Base-by-base conservation (phyloP, 495 filamentous ascomycete genomes). In the Aspergillus sparsus region DNA sequence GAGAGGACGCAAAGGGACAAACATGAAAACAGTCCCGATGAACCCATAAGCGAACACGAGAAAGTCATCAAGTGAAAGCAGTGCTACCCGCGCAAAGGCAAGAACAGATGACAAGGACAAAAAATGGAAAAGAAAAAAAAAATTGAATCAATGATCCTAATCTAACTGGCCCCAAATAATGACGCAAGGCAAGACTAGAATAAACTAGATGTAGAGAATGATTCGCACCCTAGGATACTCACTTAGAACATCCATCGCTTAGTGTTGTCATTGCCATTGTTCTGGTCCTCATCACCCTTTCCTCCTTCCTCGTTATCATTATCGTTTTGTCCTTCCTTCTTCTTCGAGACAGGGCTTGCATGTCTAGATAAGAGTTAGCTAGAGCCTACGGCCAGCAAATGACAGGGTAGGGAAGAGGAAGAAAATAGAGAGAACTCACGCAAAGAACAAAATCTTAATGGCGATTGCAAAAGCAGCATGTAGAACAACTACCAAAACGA, bases 401-500 rank as follows among this genome's bases (percentile, higher is more conserved):
- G 39, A 3, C 44, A 42, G 31, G 21, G 18, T 36, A 49, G 16
- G 0, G 33, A 15, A 36, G 31, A n/a, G 39, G 32, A 51, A 62
- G 9, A 44, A 11, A 41, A 33, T 33, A 39, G 21, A 44, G 55
- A 32, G 42, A 73, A 63, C 62, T 74, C 71, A 88, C 74, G 93
- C 93, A 77, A 98, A 98, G 83, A 98, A 98, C 12, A 96, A 76
- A 58, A 97, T 84, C 81, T 97, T 97, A 74, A 98, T 98, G 5
- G 93, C 88, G 67, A 98, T 82, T 7, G 93, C 86, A 64, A 98
- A 76, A 12, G 87, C 95, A 16, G 91, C 88, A 77, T 98, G 94
- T 62, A 97, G 78, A 21, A 80, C 81, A 39, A 98, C 83, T 49
- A 98, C 92, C 51, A 92, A 76, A 42, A 97, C 81, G 60, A 98